Conservation (phyloP, 2,329 filamentous ascomycete genomes). For the Colletotrichum higginsianum region DNA sequence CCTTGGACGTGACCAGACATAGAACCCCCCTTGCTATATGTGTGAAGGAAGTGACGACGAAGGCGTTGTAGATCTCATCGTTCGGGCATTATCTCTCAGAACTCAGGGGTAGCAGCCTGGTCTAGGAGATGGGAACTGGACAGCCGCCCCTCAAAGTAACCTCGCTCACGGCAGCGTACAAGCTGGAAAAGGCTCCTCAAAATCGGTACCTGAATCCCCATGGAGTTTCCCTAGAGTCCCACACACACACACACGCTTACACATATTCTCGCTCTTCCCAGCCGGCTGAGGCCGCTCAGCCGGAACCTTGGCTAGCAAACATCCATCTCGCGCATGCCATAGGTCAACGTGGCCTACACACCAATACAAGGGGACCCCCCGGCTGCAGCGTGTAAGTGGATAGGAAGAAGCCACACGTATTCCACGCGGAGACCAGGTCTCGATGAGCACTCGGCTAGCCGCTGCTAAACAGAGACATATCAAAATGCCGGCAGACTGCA, state of each 20-base stretch:
- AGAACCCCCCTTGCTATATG: background rate
- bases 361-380: background rate
- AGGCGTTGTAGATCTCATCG: constrained; percentile 29
- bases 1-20: constrained; percentile 31
- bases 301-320: constrained; percentile 19
- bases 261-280: background rate
- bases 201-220: constrained; percentile 40
- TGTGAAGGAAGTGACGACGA: constrained; percentile 32
- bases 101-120: background rate
- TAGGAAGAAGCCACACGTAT: background rate
- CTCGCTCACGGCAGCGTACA: background rate
- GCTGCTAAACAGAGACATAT: constrained; percentile 10
- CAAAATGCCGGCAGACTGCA: background rate
- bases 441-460: background rate
- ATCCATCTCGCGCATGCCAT: background rate
- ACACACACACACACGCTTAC: constrained; percentile 21
- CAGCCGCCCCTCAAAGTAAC: background rate
- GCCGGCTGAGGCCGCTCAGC: constrained; percentile 22
- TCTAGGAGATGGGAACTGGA: too few species aligned
- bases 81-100: background rate
- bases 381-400: constrained; percentile 6
- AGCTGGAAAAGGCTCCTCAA: background rate
- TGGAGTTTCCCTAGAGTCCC: constrained; percentile 14
- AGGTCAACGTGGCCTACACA: constrained; percentile 1
- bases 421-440: background rate